Evolutionary conservation across 192 early-diverging fungal genomes (phyloP).

Genomic region (Phlyctochytrium planicorne): DNA sequence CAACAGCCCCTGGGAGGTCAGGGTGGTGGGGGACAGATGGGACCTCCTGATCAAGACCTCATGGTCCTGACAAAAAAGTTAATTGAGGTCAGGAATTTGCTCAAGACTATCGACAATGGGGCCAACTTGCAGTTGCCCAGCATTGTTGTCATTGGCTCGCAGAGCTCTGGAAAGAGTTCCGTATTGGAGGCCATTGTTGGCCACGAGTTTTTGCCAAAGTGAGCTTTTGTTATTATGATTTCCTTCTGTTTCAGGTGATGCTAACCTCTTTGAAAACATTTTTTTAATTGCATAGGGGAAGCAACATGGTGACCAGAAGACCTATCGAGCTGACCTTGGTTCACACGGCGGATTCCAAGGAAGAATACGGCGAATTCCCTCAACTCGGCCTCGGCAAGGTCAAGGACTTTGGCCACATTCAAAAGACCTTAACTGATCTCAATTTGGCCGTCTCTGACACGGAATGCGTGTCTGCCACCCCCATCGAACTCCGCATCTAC

Average conservation of each 20-base stretch:
- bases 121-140: constrained; percentile 77
- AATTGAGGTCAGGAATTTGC: constrained; percentile 91
- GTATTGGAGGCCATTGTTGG: constrained; percentile 96
- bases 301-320: constrained; percentile 92
- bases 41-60: constrained; percentile 72
- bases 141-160: constrained; percentile 57
- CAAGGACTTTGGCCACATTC: constrained; percentile 83
- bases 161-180: constrained; percentile 83
- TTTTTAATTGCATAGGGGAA: constrained; percentile 49
- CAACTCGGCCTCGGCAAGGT: constrained; percentile 75
- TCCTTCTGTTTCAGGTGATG: background rate
- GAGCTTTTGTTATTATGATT: constrained; percentile 7
- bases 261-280: background rate
- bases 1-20: background rate
- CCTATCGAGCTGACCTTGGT: constrained; percentile 97
- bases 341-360: constrained; percentile 67
- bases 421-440: constrained; percentile 89
- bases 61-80: constrained; percentile 90
- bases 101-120: constrained; percentile 76
- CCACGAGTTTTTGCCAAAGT: constrained; percentile 94
- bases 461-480: constrained; percentile 90
- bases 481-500: constrained; percentile 94
- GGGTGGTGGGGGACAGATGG: constrained; percentile 30
- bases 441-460: constrained; percentile 92
- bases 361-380: constrained; percentile 56